These are phyloP conservation scores for Trichoderma hamatum DNA, from an alignment of 2,329 filamentous ascomycete genomes.

Conservation along the genomic window DNA sequence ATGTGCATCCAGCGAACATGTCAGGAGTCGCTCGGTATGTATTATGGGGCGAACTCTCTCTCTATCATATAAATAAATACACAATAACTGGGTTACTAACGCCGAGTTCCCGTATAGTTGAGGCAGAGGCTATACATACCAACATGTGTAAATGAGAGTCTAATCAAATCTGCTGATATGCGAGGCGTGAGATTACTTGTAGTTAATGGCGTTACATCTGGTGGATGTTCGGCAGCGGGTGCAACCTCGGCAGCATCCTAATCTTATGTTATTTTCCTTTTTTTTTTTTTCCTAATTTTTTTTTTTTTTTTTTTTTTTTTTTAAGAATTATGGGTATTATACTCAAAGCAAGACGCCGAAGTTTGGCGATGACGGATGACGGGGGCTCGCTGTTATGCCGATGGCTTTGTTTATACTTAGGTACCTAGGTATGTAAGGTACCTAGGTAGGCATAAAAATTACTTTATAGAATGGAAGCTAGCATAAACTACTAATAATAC, in stretches of 20 bases:
- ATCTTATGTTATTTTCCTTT: neutral
- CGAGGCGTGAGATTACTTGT: neutral
- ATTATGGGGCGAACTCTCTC: neutral
- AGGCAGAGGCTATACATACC: constrained; percentile 3
- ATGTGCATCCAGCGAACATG: constrained; percentile 22
- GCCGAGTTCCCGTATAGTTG: neutral
- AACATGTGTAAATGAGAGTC: constrained; percentile 5
- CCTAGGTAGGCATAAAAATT: neutral
- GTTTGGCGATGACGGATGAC: too few species aligned
- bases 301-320: neutral
- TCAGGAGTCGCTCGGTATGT: constrained; percentile 18
- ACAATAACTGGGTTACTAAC: neutral
- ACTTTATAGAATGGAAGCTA: neutral
- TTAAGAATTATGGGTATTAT: neutral
- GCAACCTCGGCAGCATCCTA: neutral
- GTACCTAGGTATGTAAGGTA: neutral
- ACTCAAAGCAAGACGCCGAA: neutral
- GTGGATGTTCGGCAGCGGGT: neutral
- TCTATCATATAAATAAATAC: neutral
- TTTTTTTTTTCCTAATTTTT: neutral
- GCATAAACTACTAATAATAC: neutral
- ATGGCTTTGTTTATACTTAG: neutral
- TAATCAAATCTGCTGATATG: neutral
- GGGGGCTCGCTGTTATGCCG: too few species aligned
- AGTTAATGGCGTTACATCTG: neutral